Conservation (phyloP, 1,284 basidiomycete species). For the Apiotrichum gamsii region DNA sequence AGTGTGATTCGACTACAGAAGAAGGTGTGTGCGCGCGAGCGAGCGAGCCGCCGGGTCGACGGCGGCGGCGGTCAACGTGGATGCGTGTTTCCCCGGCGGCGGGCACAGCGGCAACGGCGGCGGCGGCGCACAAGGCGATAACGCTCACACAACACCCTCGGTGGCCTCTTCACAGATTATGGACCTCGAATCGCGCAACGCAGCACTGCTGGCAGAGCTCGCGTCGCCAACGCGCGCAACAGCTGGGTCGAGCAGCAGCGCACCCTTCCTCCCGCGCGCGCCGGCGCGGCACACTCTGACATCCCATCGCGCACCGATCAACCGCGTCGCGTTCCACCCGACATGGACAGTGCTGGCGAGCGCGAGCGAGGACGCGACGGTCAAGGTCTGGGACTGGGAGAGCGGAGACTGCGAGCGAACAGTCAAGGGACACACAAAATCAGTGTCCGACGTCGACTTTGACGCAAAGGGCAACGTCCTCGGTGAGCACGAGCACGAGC, state of each 20-base stretch:
- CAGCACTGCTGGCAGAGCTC: slow-evolving; percentile 69
- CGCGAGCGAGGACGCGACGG: slow-evolving; percentile 77
- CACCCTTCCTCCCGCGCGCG: slow-evolving; percentile 70
- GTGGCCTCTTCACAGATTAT: slow-evolving; percentile 57
- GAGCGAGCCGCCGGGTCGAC: neutral
- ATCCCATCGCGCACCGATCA: slow-evolving; percentile 72
- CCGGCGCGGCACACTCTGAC: slow-evolving; percentile 71
- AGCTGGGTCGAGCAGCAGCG: slow-evolving; percentile 55
- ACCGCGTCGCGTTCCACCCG: slow-evolving; percentile 78
- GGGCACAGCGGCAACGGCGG: neutral
- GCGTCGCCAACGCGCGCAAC: slow-evolving; percentile 47
- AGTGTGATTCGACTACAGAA: slow-evolving; percentile 86
- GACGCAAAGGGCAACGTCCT: slow-evolving; percentile 74
- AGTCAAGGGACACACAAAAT: slow-evolving; percentile 84
- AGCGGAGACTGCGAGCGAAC: slow-evolving; percentile 87
- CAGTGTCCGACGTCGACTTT: slow-evolving; percentile 79
- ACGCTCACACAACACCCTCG: neutral
- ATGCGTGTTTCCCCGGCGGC: neutral
- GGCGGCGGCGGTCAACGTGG: no score
- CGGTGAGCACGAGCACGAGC: slow-evolving; percentile 52
- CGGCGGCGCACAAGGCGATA: no score
- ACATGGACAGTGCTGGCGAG: slow-evolving; percentile 74
- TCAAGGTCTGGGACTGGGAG: slow-evolving; percentile 96
- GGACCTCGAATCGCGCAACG: slow-evolving; percentile 74
- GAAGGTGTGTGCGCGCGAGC: slow-evolving; percentile 56